Base-by-base conservation (phyloP, 805 yeast genomes). In the Diddensiella transvaalensis region DNA sequence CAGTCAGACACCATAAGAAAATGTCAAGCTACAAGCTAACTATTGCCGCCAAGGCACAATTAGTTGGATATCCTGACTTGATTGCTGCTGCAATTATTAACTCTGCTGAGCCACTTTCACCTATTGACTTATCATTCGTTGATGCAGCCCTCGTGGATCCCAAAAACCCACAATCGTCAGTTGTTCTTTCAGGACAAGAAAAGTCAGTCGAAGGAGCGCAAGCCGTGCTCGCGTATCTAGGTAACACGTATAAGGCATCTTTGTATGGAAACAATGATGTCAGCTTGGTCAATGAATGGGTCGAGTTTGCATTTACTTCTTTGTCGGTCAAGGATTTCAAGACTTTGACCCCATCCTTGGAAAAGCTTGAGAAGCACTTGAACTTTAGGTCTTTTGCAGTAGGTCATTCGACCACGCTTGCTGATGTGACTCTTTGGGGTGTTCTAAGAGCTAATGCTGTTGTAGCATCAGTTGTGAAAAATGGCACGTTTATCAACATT, bases 371-470 rank as follows among this genome's bases (percentile, higher is more conserved):
- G 59, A 69, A 82, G 40, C 90, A 84, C 67, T 76, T 91, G 68
- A 87, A 87, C 76, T 80, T 86, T 75, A 80, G 96, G 64, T 79
- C 96, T 4, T 90, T 79, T 64, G 65, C 88, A 47, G 68, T 78
- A 47, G 96, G 93, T 35, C 76, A 81, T 68, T 57, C 72, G n/a
- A 71, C 77, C 53, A 72, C 95, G 11, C 67, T 82, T 39, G 93
- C 95, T 46, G 99, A 91, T 69, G 74, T 88, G 52, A 86, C 91
- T 13, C 75, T 85, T 18, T 91, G 97, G 97, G 97, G 97, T 68
- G 87, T 85, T 42, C 74, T 91, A 58, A 82, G 97, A 71, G 87
- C 96, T 54, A 91, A 93, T 67, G 88, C 95, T 47, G 83, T 91
- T 65, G 87, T 90, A 75, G 96, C 93, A 21, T 86, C 96, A 15